Base-by-base conservation (phyloP, 163 green algal genomes). In the Scenedesmus sp. region DNA sequence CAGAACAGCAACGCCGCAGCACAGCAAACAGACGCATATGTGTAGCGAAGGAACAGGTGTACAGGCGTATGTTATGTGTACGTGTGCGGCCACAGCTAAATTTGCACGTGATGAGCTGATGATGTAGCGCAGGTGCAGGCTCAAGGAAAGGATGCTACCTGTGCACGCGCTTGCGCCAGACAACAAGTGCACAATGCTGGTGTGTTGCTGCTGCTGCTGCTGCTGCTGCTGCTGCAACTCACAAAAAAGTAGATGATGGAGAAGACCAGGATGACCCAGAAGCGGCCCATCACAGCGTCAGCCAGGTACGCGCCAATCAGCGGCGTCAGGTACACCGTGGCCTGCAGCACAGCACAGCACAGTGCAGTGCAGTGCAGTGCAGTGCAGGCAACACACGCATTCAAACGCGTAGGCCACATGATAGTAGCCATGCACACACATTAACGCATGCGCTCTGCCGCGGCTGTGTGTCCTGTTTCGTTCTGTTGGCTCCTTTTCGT, bases 241-340 rank as follows among this genome's bases (percentile, higher is more conserved):
- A 92, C 88, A 9, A 88, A 59, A 62, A 92, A 92, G 88, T 92
- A 97, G 57, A 97, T 70, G 82, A 88, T 20, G 16, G 91, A 95
- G 88, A 97, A 95, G 74, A 90, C 82, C 8, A 97, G 86, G 82
- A 98, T 98, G 74, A 94, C 94, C 91, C 93, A 94, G 92, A 96
- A 98, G 52, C 97, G 90, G n/a, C 96, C 96, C 84, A 93, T 82
- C 77, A 90, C 94, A 3, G 94, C 94, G 83, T 98, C 96, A 54
- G 94, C 94, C 57, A 98, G 67, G 87, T 94, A 96, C 4, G 96
- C 96, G 16, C 96, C 96, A 18, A 98, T 74, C 23, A 98, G 93
- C 3, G 96, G 96, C 0, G 96, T 96, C 23, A 97, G n/a, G 95
- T 97, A 98, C 88, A 95, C 96, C 20, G 96, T 96, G 0, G 95